Conservation (phyloP, 192 early-diverging fungal genomes). For the Coemansia sp. region DNA sequence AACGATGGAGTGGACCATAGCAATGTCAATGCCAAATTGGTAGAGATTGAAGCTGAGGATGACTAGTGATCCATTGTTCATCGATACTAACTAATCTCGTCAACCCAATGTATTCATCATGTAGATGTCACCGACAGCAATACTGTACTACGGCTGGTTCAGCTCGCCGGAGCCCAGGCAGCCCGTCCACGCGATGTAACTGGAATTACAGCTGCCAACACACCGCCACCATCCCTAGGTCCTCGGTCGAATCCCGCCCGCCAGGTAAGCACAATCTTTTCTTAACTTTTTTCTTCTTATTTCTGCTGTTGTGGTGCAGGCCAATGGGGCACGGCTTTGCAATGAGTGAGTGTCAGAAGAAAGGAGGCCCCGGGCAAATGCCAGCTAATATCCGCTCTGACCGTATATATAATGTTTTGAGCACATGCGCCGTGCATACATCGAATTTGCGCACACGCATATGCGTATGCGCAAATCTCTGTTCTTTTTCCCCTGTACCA, state of each 20-base stretch:
- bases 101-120: background rate
- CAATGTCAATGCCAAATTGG: background rate
- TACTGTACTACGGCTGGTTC: conserved; percentile 25
- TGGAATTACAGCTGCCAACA: conserved; percentile 23
- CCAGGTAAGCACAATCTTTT: conserved; percentile 25
- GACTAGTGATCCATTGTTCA: too few species aligned
- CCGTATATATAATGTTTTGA: background rate
- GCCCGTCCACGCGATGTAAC: conserved; percentile 18
- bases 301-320: too few species aligned
- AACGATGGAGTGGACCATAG: too few species aligned
- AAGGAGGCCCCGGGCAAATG: too few species aligned
- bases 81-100: background rate
- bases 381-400: too few species aligned
- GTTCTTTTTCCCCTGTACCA: too few species aligned
- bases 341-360: too few species aligned
- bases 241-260: conserved; percentile 19
- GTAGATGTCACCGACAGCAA: conserved; percentile 14
- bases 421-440: conserved; percentile 4
- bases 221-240: conserved; percentile 7
- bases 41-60: too few species aligned
- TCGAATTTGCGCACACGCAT: background rate
- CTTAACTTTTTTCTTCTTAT: too few species aligned
- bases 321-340: too few species aligned
- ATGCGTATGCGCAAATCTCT: background rate
- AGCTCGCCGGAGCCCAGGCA: conserved; percentile 25